Evolutionary conservation across 331 rosid species (phyloP), one percentile per base, ranked within the genome.

Genomic region (Acacia concinna): DNA sequence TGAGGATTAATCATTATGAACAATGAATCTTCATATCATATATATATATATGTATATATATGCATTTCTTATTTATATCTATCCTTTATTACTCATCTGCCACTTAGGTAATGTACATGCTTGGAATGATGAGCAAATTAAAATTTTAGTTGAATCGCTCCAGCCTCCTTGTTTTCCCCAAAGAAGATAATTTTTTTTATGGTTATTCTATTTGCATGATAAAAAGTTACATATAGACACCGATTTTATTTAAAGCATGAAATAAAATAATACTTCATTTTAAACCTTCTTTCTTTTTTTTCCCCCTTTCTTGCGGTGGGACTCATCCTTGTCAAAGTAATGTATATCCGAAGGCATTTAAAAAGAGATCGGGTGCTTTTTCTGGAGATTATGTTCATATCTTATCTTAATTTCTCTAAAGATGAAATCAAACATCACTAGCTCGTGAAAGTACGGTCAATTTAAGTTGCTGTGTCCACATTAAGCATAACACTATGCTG

Each of bases 341-440:
- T 20, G 60, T n/a, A 21, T 51, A 21, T 38, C 41, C 41, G 41
- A 38, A 38, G 2, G 41, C 41, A 8, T n/a, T 52, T 2, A 52
- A n/a, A 52, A 8, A 21, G 30, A 21, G 60, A 21, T n/a, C n/a
- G n/a, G n/a, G n/a, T 10, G 31, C 30, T 56, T 56, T 56, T 81
- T 83, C 31, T 74, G 68, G 43, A 37, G 87, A 87, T 85, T 74
- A 79, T 76, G 84, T 30, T 88, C 11, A 86, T 81, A 84, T 60
- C 34, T 21, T 21, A 56, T 21, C 63, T 23, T 56, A 23, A 43
- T 86, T 78, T 85, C 67, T 44, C 34, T 75, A 80, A 78, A 86
- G 85, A 49, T 47, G 76, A 83, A 78, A n/a, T 35, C 30, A 4
- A 80, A 52, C 56, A 34, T 46, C 62, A 34, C 68, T 57, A 30